Base-by-base conservation (phyloP, 164 flowering plant genomes). In the Aristolochia fimbriata region DNA sequence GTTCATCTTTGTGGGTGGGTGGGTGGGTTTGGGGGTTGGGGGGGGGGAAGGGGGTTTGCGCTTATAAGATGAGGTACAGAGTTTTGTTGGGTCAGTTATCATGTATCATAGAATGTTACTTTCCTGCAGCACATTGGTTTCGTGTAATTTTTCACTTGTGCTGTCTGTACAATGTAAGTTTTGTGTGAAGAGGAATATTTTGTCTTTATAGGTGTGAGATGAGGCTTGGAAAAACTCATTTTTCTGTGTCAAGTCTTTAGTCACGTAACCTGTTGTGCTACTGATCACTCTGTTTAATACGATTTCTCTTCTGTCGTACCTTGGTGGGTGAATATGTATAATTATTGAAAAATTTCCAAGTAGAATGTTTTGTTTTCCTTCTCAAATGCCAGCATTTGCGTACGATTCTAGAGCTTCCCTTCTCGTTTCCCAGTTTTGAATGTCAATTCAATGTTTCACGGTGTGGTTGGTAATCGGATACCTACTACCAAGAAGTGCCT, bases 161-260 rank as follows among this genome's bases (percentile, higher is more conserved):
- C 55, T 54, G 68, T 51, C 68, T 72, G 71, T 72, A 71, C 65
- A 64, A 72, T 72, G 70, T 62, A 72, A 72, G 66, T 61, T 65
- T 71, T 62, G 74, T 68, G 75, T 72, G 75, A 63, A 64, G 55
- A 67, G 64, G 55, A 21, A 57, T 23, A 5, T 41, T 59, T 6
- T 53, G 57, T 6, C 30, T 6, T 22, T 53, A 4, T 49, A 49
- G 22, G 19, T 64, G 41, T 63, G n/a, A 13, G 37, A 22, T 20
- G 3, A 31, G 9, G 57, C 31, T 22, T 54, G 22, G 57, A 15
- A 23, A 54, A 37, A 37, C 43, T 37, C 43, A 37, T 37, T 37
- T 37, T 37, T n/a, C n/a, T n/a, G 9, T 10, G 43, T 5, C 12
- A 6, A 37, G 43, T 37, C 8, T 3, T 37, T 37, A 7, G 43